These are phyloP conservation scores for Psilocybe cubensis DNA, from an alignment of 768 basidiomycete species.

Conservation along the genomic window DNA sequence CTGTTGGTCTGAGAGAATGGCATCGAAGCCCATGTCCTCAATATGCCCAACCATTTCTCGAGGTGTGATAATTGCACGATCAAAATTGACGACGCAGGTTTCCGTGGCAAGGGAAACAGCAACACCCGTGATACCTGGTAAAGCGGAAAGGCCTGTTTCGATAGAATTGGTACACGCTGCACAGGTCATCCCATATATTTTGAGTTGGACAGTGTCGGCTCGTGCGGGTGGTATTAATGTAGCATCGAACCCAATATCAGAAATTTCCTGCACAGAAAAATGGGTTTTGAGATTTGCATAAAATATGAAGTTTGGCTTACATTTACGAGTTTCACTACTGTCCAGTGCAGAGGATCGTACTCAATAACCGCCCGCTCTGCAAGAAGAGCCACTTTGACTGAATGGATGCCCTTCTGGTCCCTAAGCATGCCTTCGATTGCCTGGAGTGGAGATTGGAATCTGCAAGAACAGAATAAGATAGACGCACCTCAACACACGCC, in stretches of 20 bases:
- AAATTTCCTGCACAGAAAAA: constrained; percentile 71
- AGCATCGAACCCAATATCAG: constrained; percentile 92
- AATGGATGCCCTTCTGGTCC: constrained; percentile 85
- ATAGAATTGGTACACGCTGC: constrained; percentile 80
- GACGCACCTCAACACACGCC: constrained; percentile 78
- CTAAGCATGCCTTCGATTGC: constrained; percentile 86
- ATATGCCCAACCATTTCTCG: constrained; percentile 90
- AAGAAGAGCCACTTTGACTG: constrained; percentile 93
- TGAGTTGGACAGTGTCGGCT: constrained; percentile 71
- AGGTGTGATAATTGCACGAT: constrained; percentile 70
- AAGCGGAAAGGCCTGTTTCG: constrained; percentile 64
- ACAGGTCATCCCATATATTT: constrained; percentile 92
- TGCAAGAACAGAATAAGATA: background rate
- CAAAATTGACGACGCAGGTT: constrained; percentile 76
- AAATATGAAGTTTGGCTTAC: constrained; percentile 42
- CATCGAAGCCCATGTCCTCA: constrained; percentile 90
- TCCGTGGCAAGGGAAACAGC: constrained; percentile 79
- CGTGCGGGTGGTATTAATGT: constrained; percentile 68
- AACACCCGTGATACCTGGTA: constrained; percentile 77
- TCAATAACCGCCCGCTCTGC: constrained; percentile 93
- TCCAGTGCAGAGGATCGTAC: constrained; percentile 86
- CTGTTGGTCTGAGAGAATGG: constrained; percentile 78
- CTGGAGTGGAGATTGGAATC: constrained; percentile 33
- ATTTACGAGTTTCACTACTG: constrained; percentile 72
- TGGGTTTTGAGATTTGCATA: constrained; percentile 1